Conservation (phyloP, 441 rosid genomes). For the Arabidopsis lyrata region DNA sequence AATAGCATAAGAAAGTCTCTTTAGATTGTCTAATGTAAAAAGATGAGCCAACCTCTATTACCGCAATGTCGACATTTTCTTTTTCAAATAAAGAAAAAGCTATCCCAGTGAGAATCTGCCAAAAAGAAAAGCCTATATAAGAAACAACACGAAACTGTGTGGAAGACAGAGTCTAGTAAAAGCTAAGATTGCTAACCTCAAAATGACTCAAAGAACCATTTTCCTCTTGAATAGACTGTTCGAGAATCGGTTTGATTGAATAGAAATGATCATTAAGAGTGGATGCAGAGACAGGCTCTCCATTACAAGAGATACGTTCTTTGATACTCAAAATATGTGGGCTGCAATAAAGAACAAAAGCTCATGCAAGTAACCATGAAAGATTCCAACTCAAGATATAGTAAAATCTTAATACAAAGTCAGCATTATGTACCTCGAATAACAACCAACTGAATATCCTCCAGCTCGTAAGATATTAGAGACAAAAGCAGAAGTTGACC, state of each 20-base stretch:
- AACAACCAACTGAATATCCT: slow-evolving; percentile 85
- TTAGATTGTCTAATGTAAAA: background rate
- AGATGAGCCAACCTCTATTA: slow-evolving; percentile 69
- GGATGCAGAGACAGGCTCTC: slow-evolving; percentile 67
- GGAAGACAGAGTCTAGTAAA: background rate
- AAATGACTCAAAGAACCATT: slow-evolving; percentile 82
- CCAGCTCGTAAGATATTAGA: slow-evolving; percentile 73
- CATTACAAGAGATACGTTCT: slow-evolving; percentile 75
- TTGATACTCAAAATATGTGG: slow-evolving; percentile 82
- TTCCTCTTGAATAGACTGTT: slow-evolving; percentile 64
- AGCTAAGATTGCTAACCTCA: slow-evolving; percentile 56
- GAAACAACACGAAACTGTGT: background rate
- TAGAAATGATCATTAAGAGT: slow-evolving; percentile 61
- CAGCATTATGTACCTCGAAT: slow-evolving; percentile 63
- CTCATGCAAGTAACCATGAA: slow-evolving; percentile 31
- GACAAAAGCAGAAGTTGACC: slow-evolving; percentile 85
- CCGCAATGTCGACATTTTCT: slow-evolving; percentile 71
- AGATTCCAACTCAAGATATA: slow-evolving; percentile 14
- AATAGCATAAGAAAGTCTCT: background rate
- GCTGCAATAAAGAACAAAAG: slow-evolving; percentile 49
- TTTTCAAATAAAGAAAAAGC: slow-evolving; percentile 77
- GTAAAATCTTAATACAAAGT: background rate
- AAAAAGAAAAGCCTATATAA: background rate
- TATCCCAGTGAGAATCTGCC: slow-evolving; percentile 82
- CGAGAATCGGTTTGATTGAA: slow-evolving; percentile 58